These are phyloP conservation scores for Saitozyma podzolica DNA, from an alignment of 768 basidiomycete species.

Conservation along the genomic window DNA sequence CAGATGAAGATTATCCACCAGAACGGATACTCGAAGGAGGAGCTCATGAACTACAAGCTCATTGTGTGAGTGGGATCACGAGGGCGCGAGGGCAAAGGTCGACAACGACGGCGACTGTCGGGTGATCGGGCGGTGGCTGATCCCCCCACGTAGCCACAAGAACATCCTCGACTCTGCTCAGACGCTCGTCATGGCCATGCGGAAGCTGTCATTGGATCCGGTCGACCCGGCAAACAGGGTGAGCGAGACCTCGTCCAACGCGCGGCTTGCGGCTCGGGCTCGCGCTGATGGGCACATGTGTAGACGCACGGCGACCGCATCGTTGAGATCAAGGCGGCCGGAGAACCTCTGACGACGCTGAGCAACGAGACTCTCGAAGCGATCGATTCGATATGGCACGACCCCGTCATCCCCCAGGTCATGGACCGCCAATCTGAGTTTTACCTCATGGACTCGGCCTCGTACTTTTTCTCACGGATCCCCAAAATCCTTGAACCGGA, in stretches of 20 bases:
- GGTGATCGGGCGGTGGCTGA: background rate
- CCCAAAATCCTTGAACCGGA: conserved; percentile 74
- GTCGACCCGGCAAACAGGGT: conserved; percentile 65
- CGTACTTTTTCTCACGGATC: conserved; percentile 84
- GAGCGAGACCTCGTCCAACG: conserved; percentile 11
- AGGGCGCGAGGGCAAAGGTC: too few relatives aligned
- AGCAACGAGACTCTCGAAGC: conserved; percentile 53
- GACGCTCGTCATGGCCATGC: conserved; percentile 78
- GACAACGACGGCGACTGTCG: too few relatives aligned
- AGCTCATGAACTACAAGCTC: conserved; percentile 72
- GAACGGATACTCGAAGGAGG: conserved; percentile 76
- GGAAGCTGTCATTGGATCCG: conserved; percentile 79
- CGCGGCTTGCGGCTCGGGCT: background rate
- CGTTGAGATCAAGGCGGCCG: conserved; percentile 55
- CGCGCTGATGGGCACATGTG: background rate
- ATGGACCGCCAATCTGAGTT: conserved; percentile 64
- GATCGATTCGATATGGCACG: conserved; percentile 57
- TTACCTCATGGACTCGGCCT: conserved; percentile 92
- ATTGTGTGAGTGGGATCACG: conserved; percentile 65
- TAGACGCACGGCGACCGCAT: conserved; percentile 55
- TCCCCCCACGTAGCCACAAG: conserved; percentile 35
- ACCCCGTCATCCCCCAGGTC: conserved; percentile 56
- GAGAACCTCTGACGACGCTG: conserved; percentile 46
- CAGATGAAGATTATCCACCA: conserved; percentile 99
- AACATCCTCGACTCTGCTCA: conserved; percentile 86